Base-by-base conservation (phyloP, 306 rosid species). In the Cucumis melo region DNA sequence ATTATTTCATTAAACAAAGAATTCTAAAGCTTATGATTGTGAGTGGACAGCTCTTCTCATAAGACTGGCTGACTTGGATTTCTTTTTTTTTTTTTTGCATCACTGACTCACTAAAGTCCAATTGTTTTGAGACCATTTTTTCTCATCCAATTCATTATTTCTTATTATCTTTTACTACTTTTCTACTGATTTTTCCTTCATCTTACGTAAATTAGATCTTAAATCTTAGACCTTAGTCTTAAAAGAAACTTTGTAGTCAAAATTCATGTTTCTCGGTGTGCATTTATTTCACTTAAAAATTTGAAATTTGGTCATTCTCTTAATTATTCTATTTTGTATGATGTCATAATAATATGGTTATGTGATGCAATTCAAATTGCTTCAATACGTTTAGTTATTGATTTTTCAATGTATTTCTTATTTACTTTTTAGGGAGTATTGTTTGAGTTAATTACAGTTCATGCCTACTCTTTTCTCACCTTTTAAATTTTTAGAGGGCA, bases 21-120 rank as follows among this genome's bases (percentile, higher is more conserved):
- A 46, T 17, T 51, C 56, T 51, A 72, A 51, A 11, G 76, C 60
- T 72, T 72, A 72, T 50, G 76, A 72, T 72, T 72, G 42, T 27
- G 65, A 74, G 34, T 56, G 65, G 39, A 73, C 44, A 19, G 60
- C 57, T 41, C 73, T 39, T 66, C 73, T 14, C 51, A 14, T 50
- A 53, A 54, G 64, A 55, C 77, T 19, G 20, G n/a, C 51, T 54
- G 77, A 54, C 77, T 20, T 74, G 77, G 62, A 55, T 27, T 27
- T n/a, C n/a, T n/a, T n/a, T n/a, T n/a, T n/a, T n/a, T n/a, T n/a
- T 55, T 73, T 46, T 21, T 72, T 27, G 74, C 42, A 48, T 48
- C 44, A 72, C 38, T 23, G 29, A 72, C 15, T 50, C 44, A 50
- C 38, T 23, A 72, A 72, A 42, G 42, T 68, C 74, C 36, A 20